These are phyloP conservation scores for Limtongia smithiae DNA, from an alignment of 805 yeast genomes.

Conservation along the genomic window DNA sequence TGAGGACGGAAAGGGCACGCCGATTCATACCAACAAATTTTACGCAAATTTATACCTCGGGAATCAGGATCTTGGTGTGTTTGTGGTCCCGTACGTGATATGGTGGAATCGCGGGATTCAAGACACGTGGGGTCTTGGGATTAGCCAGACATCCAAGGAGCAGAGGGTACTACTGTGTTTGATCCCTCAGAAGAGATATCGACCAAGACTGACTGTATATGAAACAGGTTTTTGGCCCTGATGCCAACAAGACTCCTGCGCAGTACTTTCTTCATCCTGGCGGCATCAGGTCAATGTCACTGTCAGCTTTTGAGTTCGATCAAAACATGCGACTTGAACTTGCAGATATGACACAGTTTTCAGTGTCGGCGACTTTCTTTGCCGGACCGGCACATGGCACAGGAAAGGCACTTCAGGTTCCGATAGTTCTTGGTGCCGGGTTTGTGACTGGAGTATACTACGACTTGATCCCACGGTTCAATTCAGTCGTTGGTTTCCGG, in stretches of 20 bases:
- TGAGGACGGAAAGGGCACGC: slow-evolving; percentile 21
- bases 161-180: slow-evolving; percentile 42
- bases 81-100: slow-evolving; percentile 65
- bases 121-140: slow-evolving; percentile 44
- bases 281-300: slow-evolving; percentile 51
- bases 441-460: slow-evolving; percentile 48
- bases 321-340: slow-evolving; percentile 33
- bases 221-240: slow-evolving; percentile 42
- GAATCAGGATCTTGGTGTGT: slow-evolving; percentile 52
- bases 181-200: no score
- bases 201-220: no score
- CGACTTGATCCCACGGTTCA: slow-evolving; percentile 31
- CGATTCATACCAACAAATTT: slow-evolving; percentile 72
- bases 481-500: slow-evolving; percentile 53
- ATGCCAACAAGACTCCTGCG: slow-evolving; percentile 39
- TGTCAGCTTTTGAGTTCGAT: slow-evolving; percentile 53
- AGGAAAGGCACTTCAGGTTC: slow-evolving; percentile 31
- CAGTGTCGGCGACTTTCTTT: slow-evolving; percentile 28
- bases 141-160: slow-evolving; percentile 51
- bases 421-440: slow-evolving; percentile 61
- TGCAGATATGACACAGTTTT: slow-evolving; percentile 25
- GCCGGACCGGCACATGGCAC: slow-evolving; percentile 17
- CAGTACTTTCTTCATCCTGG: slow-evolving; percentile 56
- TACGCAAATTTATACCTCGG: slow-evolving; percentile 61
- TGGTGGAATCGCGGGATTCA: slow-evolving; percentile 46